These are phyloP conservation scores for Penicillium pulvis DNA, from an alignment of 495 filamentous ascomycete species.

Conservation along the genomic window DNA sequence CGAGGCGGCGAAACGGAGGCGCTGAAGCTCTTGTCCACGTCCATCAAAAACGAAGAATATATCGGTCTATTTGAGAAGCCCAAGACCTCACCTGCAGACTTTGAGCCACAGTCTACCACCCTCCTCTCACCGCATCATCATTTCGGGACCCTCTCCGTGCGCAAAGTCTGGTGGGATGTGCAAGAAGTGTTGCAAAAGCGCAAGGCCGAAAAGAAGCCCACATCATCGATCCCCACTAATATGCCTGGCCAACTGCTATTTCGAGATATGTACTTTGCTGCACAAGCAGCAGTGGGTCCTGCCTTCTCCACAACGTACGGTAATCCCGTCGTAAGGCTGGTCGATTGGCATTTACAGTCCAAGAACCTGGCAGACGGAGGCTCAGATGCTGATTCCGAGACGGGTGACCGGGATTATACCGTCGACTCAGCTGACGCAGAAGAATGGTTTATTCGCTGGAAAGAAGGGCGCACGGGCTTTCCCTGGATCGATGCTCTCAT, in stretches of 20 bases:
- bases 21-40: slow-evolving; percentile 48
- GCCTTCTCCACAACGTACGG: slow-evolving; percentile 57
- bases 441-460: slow-evolving; percentile 66
- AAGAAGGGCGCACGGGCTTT: slow-evolving; percentile 64
- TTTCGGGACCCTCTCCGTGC: slow-evolving; percentile 63
- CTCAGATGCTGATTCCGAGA: not conserved
- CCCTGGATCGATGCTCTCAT: slow-evolving; percentile 76
- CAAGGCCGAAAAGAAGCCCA: slow-evolving; percentile 46
- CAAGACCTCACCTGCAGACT: slow-evolving; percentile 67
- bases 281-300: slow-evolving; percentile 63
- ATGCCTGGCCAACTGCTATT: slow-evolving; percentile 70
- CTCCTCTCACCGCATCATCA: slow-evolving; percentile 71
- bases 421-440: slow-evolving; percentile 59
- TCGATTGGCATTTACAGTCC: slow-evolving; percentile 71
- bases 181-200: slow-evolving; percentile 53
- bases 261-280: slow-evolving; percentile 76
- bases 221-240: slow-evolving; percentile 58
- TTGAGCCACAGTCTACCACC: slow-evolving; percentile 67
- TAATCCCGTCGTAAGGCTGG: slow-evolving; percentile 63
- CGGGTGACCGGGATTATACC: slow-evolving; percentile 42
- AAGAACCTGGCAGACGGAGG: slow-evolving; percentile 35
- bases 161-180: slow-evolving; percentile 69
- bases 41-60: slow-evolving; percentile 60
- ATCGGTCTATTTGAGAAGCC: slow-evolving; percentile 71
- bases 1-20: slow-evolving; percentile 65